Percentiles rank a stretch among this genome's conserved stretches.
Conservation (phyloP, 345 rosid species). For the Laguncularia racemosa region DNA sequence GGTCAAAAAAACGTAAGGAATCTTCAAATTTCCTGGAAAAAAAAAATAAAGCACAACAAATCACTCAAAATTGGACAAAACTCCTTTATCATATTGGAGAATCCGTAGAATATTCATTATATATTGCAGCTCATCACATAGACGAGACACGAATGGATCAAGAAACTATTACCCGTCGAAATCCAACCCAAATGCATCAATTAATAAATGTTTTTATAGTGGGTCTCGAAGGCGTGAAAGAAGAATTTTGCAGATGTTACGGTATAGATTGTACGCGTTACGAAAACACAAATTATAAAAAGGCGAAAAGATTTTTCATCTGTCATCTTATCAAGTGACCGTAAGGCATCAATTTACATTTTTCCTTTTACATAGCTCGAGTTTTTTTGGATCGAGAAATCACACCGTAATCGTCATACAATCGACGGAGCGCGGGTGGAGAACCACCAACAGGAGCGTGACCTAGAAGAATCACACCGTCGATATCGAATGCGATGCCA, state of each 20-base stretch:
- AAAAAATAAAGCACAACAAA: neutral
- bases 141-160: too few species aligned
- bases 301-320: too few species aligned
- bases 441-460: slow-evolving; percentile 69
- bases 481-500: slow-evolving; percentile 85
- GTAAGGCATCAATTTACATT: too few species aligned
- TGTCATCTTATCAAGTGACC: too few species aligned
- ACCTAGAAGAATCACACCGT: slow-evolving; percentile 78
- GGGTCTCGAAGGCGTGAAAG: too few species aligned
- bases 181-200: neutral
- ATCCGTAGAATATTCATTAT: neutral
- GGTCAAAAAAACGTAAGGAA: slow-evolving; percentile 73
- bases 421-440: slow-evolving; percentile 44
- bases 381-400: neutral
- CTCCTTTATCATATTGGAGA: neutral
- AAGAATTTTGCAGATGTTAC: too few species aligned
- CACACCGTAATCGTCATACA: slow-evolving; percentile 48
- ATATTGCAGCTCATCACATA: too few species aligned
- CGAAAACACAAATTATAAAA: too few species aligned
- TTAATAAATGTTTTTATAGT: neutral
- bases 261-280: too few species aligned
- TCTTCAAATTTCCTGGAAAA: slow-evolving; percentile 52
- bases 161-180: neutral
- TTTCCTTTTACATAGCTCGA: too few species aligned
- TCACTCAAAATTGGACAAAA: neutral